Evolutionary conservation across 257 asterid genomes (phyloP).

Genomic region (Solanum bulbocastanum): DNA sequence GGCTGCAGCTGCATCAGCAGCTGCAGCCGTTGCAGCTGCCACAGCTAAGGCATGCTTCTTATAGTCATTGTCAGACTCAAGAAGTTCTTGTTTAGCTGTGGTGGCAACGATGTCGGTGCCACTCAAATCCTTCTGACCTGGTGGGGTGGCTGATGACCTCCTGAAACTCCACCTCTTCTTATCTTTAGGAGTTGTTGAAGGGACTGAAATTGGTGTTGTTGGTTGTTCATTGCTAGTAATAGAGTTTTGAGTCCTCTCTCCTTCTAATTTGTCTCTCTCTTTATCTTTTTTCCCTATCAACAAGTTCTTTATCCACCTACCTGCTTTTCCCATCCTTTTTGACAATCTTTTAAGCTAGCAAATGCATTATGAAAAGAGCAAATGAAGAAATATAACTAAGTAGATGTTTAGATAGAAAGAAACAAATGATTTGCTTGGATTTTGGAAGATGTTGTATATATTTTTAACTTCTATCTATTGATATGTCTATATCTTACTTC

Average conservation of each 20-base stretch:
- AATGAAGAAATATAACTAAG: neutral
- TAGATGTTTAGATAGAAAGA: slow-evolving; percentile 13
- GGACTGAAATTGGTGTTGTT: slow-evolving; percentile 35
- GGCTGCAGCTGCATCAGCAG: slow-evolving; percentile 60
- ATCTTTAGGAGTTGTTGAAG: slow-evolving; percentile 63
- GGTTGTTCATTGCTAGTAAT: slow-evolving; percentile 16
- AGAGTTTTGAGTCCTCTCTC: slow-evolving; percentile 4
- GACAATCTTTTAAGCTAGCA: slow-evolving; percentile 11
- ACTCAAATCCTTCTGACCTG: slow-evolving; percentile 14
- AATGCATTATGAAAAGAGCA: neutral
- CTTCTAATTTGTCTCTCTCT: slow-evolving; percentile 19
- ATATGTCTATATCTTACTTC: neutral
- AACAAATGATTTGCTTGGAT: slow-evolving; percentile 2
- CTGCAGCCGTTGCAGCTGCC: slow-evolving; percentile 64
- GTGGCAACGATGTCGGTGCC: neutral
- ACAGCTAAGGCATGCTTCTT: slow-evolving; percentile 54
- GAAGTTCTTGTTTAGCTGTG: neutral
- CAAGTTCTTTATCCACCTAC: slow-evolving; percentile 68
- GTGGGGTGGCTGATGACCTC: slow-evolving; percentile 67
- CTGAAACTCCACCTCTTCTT: slow-evolving; percentile 96
- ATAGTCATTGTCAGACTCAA: slow-evolving; percentile 27
- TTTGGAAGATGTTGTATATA: neutral
- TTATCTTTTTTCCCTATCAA: slow-evolving; percentile 63
- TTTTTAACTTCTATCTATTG: neutral
- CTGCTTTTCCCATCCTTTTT: slow-evolving; percentile 69